Percentiles rank a stretch among this genome's conserved stretches.
These are phyloP conservation scores for Mycena crocata DNA, from an alignment of 768 basidiomycete species.

Conservation along the genomic window DNA sequence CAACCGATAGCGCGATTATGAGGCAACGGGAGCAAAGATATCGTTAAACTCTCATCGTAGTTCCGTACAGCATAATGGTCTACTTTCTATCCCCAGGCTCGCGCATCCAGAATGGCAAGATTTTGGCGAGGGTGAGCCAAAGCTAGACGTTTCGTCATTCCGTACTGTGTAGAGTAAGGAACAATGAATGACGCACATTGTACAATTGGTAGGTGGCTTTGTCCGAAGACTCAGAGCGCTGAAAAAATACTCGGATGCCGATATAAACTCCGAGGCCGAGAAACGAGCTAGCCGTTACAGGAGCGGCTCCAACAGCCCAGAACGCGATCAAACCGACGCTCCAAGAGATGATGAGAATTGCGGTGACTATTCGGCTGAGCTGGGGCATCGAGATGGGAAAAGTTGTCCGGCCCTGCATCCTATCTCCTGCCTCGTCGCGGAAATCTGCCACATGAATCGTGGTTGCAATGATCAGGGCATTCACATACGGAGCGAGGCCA, in stretches of 20 bases:
- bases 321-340: neutral
- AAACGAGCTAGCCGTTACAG: neutral
- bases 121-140: neutral
- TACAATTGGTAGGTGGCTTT: neutral
- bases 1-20: too few relatives aligned
- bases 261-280: neutral
- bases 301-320: neutral
- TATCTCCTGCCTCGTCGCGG: slow-evolving; percentile 45
- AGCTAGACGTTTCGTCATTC: neutral
- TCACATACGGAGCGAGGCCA: slow-evolving; percentile 26
- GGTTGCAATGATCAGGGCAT: slow-evolving; percentile 35
- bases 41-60: too few relatives aligned
- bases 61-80: too few relatives aligned
- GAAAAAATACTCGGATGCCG: neutral
- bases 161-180: neutral
- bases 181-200: neutral
- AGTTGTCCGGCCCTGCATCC: slow-evolving; percentile 42
- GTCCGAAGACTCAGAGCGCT: neutral
- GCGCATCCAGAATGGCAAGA: too few relatives aligned
- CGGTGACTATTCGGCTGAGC: neutral
- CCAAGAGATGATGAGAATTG: neutral
- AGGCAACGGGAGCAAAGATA: too few relatives aligned
- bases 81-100: too few relatives aligned
- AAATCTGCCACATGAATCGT: slow-evolving; percentile 54
- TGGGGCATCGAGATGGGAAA: slow-evolving; percentile 39